These are phyloP conservation scores for Incumbomyces delicatus DNA, from an alignment of 2,329 filamentous ascomycete species.

Conservation along the genomic window DNA sequence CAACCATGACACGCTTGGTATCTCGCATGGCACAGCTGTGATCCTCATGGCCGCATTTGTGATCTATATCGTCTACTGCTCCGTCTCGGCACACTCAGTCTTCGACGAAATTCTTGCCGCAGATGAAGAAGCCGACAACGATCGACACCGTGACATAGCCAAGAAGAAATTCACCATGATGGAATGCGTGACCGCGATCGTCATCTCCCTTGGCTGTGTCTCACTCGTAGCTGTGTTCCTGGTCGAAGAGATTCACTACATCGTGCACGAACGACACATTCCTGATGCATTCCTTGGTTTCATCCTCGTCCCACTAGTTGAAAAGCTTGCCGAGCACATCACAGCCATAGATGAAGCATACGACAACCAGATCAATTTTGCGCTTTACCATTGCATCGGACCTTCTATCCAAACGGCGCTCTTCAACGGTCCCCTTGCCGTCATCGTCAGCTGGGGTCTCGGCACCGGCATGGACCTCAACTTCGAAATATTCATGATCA, in stretches of 20 bases:
- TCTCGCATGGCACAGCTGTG: slow-evolving; percentile 62
- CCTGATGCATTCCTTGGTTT: slow-evolving; percentile 56
- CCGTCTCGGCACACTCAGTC: slow-evolving; percentile 65
- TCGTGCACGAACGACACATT: slow-evolving; percentile 43
- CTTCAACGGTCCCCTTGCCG: slow-evolving; percentile 73
- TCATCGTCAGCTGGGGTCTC: slow-evolving; percentile 75
- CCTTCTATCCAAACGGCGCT: slow-evolving; percentile 83
- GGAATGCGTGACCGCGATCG: slow-evolving; percentile 59
- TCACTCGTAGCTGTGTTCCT: slow-evolving; percentile 64
- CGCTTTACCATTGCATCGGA: slow-evolving; percentile 74
- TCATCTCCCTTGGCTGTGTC: slow-evolving; percentile 57
- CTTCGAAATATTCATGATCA: slow-evolving; percentile 80
- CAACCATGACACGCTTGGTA: slow-evolving; percentile 45
- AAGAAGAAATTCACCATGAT: slow-evolving; percentile 65
- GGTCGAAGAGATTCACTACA: slow-evolving; percentile 59
- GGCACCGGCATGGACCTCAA: slow-evolving; percentile 63
- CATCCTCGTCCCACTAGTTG: slow-evolving; percentile 44
- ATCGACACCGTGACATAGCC: slow-evolving; percentile 49
- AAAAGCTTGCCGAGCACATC: slow-evolving; percentile 9
- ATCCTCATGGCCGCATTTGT: slow-evolving; percentile 61
- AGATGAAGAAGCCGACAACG: slow-evolving; percentile 59
- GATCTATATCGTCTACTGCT: slow-evolving; percentile 62
- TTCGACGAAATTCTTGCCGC: slow-evolving; percentile 63
- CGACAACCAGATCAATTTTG: slow-evolving; percentile 67
- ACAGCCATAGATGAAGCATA: slow-evolving; percentile 69